These are phyloP conservation scores for Kluyveromyces siamensis DNA, from an alignment of 805 yeast genomes.

Conservation along the genomic window DNA sequence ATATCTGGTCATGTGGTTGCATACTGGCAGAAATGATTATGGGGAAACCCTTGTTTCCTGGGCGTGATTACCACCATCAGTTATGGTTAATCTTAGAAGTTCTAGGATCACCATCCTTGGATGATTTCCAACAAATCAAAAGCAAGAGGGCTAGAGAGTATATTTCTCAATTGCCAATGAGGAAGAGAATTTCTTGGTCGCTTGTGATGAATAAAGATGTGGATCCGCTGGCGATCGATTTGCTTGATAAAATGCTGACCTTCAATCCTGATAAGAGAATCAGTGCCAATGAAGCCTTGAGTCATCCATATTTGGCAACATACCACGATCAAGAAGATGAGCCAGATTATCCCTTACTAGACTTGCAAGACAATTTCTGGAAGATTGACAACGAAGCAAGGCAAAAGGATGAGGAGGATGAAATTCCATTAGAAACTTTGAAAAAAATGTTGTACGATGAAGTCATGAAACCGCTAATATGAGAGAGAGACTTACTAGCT, in stretches of 20 bases:
- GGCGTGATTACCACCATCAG: constrained; percentile 65
- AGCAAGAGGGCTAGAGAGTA: constrained; percentile 71
- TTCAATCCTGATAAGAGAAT: constrained; percentile 71
- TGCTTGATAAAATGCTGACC: constrained; percentile 58
- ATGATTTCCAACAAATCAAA: constrained; percentile 65
- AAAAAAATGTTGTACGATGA: constrained; percentile 73
- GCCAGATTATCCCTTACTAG: constrained; percentile 36
- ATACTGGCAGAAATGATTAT: constrained; percentile 61
- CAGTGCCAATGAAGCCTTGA: constrained; percentile 63
- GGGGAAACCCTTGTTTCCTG: constrained; percentile 63
- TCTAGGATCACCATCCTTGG: constrained; percentile 65
- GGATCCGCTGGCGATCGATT: constrained; percentile 46
- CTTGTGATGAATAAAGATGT: constrained; percentile 19
- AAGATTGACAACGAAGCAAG: constrained; percentile 31
- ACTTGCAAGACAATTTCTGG: constrained; percentile 33
- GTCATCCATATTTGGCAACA: constrained; percentile 59
- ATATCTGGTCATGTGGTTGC: constrained; percentile 76
- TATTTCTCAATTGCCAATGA: constrained; percentile 56
- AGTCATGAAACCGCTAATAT: constrained; percentile 45
- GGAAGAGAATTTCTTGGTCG: constrained; percentile 43
- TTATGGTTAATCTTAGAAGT: constrained; percentile 55
- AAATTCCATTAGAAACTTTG: constrained; percentile 61
- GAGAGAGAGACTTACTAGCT: neutral
- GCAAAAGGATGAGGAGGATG: constrained; percentile 46
- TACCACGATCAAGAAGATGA: constrained; percentile 72